phyloP scores from a whole-genome alignment of 768 basidiomycete genomes.

The Russula ochroleuca region DNA sequence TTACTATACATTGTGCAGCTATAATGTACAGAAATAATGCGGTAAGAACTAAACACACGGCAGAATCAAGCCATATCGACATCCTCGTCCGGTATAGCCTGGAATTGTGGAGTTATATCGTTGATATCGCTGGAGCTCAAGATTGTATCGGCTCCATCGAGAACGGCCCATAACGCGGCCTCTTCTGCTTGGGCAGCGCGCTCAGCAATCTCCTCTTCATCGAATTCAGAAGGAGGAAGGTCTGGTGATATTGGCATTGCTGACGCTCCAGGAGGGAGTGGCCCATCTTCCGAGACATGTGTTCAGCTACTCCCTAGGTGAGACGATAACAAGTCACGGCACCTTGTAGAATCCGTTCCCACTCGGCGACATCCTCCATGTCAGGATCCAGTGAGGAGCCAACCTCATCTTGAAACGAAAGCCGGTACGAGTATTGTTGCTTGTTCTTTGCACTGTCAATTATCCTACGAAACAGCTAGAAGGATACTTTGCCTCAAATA shows the following conservation, averaged over 20 bases:
- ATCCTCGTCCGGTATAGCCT: conserved; percentile 13
- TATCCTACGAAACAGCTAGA: conserved; percentile 63
- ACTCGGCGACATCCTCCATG: conserved; percentile 56
- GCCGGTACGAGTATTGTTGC: conserved; percentile 48
- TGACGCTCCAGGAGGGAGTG: too few species aligned
- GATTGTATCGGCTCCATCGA: background rate
- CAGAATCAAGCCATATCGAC: conserved; percentile 17
- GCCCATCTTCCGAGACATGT: background rate
- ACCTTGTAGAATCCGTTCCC: conserved; percentile 57
- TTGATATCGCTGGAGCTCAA: conserved; percentile 15
- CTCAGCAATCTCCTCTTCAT: conserved; percentile 54
- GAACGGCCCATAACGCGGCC: conserved; percentile 35
- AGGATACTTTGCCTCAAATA: background rate
- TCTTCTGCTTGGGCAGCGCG: conserved; percentile 58
- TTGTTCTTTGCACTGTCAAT: conserved; percentile 51
- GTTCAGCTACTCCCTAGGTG: background rate
- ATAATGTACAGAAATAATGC: conserved; percentile 4
- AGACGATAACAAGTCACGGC: conserved; percentile 9
- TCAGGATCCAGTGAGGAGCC: conserved; percentile 76
- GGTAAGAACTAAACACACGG: background rate
- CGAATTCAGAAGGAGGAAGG: conserved; percentile 32
- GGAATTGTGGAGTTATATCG: background rate
- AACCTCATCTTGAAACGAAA: conserved; percentile 64
- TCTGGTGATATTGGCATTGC: background rate
- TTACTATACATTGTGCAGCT: background rate